Evolutionary conservation across 768 basidiomycete species (phyloP), one percentile per base, ranked within the genome.

Genomic region (Clitopilus passeckerianus): DNA sequence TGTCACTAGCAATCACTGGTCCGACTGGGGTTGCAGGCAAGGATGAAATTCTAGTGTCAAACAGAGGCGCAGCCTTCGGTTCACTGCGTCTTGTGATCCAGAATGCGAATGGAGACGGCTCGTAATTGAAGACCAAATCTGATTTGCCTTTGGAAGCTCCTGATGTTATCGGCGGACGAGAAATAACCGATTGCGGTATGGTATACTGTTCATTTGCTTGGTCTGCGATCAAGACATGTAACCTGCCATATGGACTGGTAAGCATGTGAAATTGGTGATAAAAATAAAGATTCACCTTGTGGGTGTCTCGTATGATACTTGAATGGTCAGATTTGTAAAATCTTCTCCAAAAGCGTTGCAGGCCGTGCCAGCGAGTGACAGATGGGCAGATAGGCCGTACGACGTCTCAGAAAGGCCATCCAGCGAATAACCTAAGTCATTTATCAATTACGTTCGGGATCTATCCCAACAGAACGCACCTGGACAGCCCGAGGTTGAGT

Each of bases 1-100:
- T 76, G 61, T 86, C 84, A 7, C 68, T 71, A 0, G 76, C 33
- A 37, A 83, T 79, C n/a, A 80, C 74, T 10, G 87, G 78, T n/a
- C 80, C 72, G 34, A 84, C 82, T 1, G 86, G 83, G 2, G 87
- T 80, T 2, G 74, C 60, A 1, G 89, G 88, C 8, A 91, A 75
- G 0, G 87, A 89, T 0, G 77, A 63, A 8, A 79, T 68, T 43
- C 90, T 80, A 0, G 90, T 91, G 65, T 92, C 89, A 64, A 91
- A 91, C 22, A 92, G 69, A 56, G 84, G 87, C 50, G 67, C 64
- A 6, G 74, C 77, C 33, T 78, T 69, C 3, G 85, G 85, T 8
- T 81, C 75, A 3, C 83, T 82, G 22, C 84, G 82, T 46, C 89
- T 83, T 1, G 87, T 89, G 62, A 92, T 84, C 89, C 89, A 92